These are phyloP conservation scores for Draba incana DNA, from an alignment of 345 rosid species.

Conservation along the genomic window DNA sequence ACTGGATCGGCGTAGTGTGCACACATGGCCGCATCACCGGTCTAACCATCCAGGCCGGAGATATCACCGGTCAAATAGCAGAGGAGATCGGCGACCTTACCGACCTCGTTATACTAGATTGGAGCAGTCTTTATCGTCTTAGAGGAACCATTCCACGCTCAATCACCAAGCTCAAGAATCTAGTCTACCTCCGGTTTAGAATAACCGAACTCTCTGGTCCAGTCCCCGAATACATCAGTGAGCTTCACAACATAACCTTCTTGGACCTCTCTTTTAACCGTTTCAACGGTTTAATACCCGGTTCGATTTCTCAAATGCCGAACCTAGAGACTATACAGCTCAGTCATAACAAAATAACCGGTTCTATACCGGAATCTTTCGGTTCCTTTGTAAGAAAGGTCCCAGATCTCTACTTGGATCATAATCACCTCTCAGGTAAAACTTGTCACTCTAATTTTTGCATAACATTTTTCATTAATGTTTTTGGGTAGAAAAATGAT, in stretches of 20 bases:
- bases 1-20: conserved; percentile 66
- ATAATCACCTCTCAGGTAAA: conserved; percentile 63
- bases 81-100: conserved; percentile 32
- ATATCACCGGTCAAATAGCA: conserved; percentile 38
- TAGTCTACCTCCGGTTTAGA: conserved; percentile 36
- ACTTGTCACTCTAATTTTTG: background rate
- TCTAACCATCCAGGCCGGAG: conserved; percentile 63
- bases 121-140: conserved; percentile 32
- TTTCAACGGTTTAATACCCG: conserved; percentile 57
- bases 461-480: background rate
- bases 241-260: conserved; percentile 50
- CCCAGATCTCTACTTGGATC: conserved; percentile 53
- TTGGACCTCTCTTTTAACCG: conserved; percentile 62
- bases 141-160: conserved; percentile 57
- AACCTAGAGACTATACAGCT: conserved; percentile 25
- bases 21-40: conserved; percentile 56
- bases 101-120: conserved; percentile 29
- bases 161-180: conserved; percentile 59
- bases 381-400: conserved; percentile 43
- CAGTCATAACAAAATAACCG: conserved; percentile 39
- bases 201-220: conserved; percentile 51
- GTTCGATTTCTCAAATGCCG: conserved; percentile 24
- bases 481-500: background rate
- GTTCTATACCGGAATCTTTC: conserved; percentile 62
- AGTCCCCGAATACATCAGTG: conserved; percentile 51